These are phyloP conservation scores for Stephania japonica DNA, from an alignment of 164 flowering plant species.

Conservation along the genomic window DNA sequence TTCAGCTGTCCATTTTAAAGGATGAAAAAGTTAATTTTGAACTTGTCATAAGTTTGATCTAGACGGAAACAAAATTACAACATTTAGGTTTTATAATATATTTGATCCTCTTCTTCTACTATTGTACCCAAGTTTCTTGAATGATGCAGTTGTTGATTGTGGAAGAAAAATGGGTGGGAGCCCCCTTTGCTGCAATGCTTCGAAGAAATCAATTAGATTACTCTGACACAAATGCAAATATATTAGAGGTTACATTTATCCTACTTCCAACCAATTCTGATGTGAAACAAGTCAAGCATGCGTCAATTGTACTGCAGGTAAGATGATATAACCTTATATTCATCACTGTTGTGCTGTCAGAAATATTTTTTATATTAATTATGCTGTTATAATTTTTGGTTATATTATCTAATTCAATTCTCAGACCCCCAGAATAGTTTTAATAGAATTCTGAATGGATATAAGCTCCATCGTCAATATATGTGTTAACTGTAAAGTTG, in stretches of 20 bases:
- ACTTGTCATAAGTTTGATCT: neutral
- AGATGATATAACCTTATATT: neutral
- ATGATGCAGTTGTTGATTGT: conserved; percentile 58
- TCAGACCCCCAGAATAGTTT: too few species aligned
- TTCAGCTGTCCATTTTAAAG: conserved; percentile 4
- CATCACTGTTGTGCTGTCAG: too few species aligned
- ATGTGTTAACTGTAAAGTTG: neutral
- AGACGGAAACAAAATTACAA: neutral
- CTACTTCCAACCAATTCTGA: conserved; percentile 47
- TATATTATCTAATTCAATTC: too few species aligned
- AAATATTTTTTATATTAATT: neutral
- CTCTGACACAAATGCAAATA: conserved; percentile 36
- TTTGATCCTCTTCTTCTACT: conserved; percentile 6
- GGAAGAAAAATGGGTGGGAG: conserved; percentile 86
- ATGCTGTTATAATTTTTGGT: neutral
- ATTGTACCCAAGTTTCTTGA: conserved; percentile 5
- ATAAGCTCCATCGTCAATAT: neutral
- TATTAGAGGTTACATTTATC: conserved; percentile 42
- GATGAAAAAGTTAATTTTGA: neutral
- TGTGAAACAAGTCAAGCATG: conserved; percentile 62
- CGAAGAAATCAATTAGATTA: conserved; percentile 52
- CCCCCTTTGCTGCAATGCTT: conserved; percentile 87
- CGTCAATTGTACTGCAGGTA: conserved; percentile 84
- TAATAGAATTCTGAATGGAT: too few species aligned
- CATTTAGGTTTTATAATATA: neutral